These are phyloP conservation scores for Rutidosis leptorrhynchoides DNA, from an alignment of 129 eudicot genomes.

Conservation along the genomic window DNA sequence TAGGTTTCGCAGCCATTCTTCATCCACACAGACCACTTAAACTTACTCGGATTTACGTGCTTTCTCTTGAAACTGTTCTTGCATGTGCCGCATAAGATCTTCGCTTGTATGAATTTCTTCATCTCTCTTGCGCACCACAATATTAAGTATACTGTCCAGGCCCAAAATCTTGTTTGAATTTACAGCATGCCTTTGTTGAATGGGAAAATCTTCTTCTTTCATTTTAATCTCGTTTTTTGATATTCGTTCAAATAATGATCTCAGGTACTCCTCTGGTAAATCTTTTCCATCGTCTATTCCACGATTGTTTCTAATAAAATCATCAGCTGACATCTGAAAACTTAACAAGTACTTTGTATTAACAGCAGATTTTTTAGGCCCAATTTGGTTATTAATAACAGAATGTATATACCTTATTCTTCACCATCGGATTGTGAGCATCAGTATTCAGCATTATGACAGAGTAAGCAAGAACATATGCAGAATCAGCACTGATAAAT, in stretches of 20 bases:
- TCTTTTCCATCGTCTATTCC: slow-evolving; percentile 96
- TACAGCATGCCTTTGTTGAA: slow-evolving; percentile 69
- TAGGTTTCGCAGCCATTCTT: background rate
- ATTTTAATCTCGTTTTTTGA: slow-evolving; percentile 80
- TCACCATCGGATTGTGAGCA: slow-evolving; percentile 91
- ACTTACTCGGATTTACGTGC: slow-evolving; percentile 94
- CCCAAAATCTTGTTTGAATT: slow-evolving; percentile 73
- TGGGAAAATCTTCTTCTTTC: slow-evolving; percentile 80
- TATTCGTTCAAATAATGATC: slow-evolving; percentile 82
- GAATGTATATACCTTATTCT: slow-evolving; percentile 64
- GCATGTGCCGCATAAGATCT: slow-evolving; percentile 85
- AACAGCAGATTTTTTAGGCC: slow-evolving; percentile 14
- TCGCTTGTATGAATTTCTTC: slow-evolving; percentile 73
- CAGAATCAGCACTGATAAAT: slow-evolving; percentile 92
- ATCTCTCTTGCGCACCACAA: slow-evolving; percentile 72
- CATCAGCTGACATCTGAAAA: slow-evolving; percentile 88
- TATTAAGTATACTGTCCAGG: slow-evolving; percentile 73
- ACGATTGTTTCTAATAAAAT: slow-evolving; percentile 87
- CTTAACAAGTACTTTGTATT: slow-evolving; percentile 11
- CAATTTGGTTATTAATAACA: background rate
- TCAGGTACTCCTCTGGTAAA: slow-evolving; percentile 79
- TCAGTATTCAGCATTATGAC: slow-evolving; percentile 90
- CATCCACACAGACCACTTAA: background rate
- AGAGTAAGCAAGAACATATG: slow-evolving; percentile 94
- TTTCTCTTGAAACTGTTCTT: slow-evolving; percentile 92